phyloP scores from a whole-genome alignment of 2,329 filamentous ascomycete species.

The Exutisphaerella laricina region DNA sequence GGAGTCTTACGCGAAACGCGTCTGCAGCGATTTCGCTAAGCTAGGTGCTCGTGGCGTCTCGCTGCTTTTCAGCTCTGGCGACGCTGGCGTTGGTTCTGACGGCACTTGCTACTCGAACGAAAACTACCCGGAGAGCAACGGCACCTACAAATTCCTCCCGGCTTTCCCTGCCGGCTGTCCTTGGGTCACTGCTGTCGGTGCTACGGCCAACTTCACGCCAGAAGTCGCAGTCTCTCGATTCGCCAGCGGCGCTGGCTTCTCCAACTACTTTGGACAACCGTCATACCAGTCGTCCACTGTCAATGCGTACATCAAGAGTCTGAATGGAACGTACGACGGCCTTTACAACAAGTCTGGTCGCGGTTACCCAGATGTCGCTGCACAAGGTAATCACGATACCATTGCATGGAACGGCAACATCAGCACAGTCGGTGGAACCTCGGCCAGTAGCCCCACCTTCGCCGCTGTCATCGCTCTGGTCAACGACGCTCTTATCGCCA shows the following conservation, averaged over 20 bases:
- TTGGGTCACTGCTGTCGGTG: constrained; percentile 47
- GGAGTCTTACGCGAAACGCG: constrained; percentile 53
- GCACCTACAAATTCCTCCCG: constrained; percentile 40
- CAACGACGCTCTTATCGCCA: constrained; percentile 55
- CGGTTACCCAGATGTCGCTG: constrained; percentile 45
- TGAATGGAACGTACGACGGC: constrained; percentile 38
- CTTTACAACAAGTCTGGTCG: constrained; percentile 43
- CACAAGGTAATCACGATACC: constrained; percentile 43
- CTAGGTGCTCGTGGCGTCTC: constrained; percentile 63
- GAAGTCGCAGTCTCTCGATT: constrained; percentile 52
- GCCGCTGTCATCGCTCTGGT: constrained; percentile 55
- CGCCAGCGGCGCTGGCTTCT: constrained; percentile 43
- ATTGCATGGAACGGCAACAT: constrained; percentile 39
- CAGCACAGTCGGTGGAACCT: constrained; percentile 41
- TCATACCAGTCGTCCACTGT: constrained; percentile 42
- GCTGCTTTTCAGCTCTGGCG: constrained; percentile 59
- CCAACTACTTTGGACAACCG: constrained; percentile 41
- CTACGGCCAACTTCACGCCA: constrained; percentile 39
- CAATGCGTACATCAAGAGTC: constrained; percentile 37
- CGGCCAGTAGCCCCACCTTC: constrained; percentile 54
- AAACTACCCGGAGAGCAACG: no score
- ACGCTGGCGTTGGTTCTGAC: constrained; percentile 51
- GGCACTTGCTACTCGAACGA: constrained; percentile 44
- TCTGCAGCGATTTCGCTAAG: constrained; percentile 56
- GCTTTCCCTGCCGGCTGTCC: constrained; percentile 45